A percentile compares a stretch with the other conserved stretches of the same genome.
phyloP scores from a whole-genome alignment of 75 land plant genomes.

The Azolla pinnata region DNA sequence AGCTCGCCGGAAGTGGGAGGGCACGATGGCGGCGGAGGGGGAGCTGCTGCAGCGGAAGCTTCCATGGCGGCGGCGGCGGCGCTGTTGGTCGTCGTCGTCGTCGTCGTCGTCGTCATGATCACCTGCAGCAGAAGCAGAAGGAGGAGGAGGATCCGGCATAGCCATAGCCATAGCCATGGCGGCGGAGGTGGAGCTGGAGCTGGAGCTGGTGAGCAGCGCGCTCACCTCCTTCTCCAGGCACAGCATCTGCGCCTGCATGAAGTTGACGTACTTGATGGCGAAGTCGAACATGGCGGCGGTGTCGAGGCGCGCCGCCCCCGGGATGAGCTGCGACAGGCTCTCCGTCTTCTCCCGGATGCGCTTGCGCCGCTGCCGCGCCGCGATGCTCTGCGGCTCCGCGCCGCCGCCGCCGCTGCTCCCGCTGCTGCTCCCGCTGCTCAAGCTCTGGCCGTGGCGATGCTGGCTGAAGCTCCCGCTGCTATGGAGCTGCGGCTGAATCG shows the following conservation, averaged over 20 bases:
- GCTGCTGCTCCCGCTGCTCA: slow-evolving; percentile 3
- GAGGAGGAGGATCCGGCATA: too few species aligned
- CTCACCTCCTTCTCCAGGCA: slow-evolving; percentile 24
- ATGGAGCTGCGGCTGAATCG: not conserved
- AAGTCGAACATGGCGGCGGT: slow-evolving; percentile 74
- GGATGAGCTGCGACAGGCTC: slow-evolving; percentile 60
- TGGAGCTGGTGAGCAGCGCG: not conserved
- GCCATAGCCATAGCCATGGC: not conserved
- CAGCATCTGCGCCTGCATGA: slow-evolving; percentile 53
- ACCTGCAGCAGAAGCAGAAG: too few species aligned
- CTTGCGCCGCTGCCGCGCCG: slow-evolving; percentile 69
- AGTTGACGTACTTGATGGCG: slow-evolving; percentile 65
- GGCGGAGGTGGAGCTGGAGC: not conserved
- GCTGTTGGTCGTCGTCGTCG: not conserved
- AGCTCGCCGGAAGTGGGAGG: not conserved
- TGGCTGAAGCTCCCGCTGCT: not conserved
- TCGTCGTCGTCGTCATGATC: not conserved
- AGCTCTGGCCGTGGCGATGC: not conserved
- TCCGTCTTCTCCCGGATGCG: slow-evolving; percentile 58
- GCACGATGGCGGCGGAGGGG: too few species aligned
- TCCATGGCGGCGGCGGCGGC: too few species aligned
- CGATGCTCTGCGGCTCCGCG: slow-evolving; percentile 58
- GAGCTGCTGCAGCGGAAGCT: too few species aligned
- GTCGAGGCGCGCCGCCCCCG: slow-evolving; percentile 63
- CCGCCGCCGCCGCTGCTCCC: not conserved